Base-by-base conservation (phyloP, 805 yeast species). In the Ogataea paraovalis region DNA sequence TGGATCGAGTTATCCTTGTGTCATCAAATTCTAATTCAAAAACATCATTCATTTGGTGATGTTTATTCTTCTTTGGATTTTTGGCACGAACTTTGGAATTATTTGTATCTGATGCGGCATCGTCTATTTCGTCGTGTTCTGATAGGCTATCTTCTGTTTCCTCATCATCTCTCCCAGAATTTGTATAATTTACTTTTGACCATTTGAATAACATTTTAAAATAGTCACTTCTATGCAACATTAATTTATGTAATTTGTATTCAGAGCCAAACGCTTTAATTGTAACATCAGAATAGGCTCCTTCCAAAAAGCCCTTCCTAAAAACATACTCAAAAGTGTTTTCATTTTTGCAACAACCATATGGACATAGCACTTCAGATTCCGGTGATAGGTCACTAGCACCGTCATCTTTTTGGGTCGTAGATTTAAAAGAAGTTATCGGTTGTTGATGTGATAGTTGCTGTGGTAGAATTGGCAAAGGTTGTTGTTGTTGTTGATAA, bases 221-320 rank as follows among this genome's bases (percentile, higher is more conserved):
- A 52, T 75, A 79, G 0, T 74, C 76, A 47, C 78, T 67, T 46
- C 75, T 65, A 44, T 68, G 69, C 38, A 79, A 60, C 10, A 79
- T 62, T 39, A 79, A 49, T 50, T 67, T 64, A 51, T 79, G 84
- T 2, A 79, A 58, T n/a, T 56, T 57, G 55, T 77, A 79, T 14
- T 61, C 61, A 21, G 64, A 61, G 3, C 68, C 73, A 55, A 79
- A 79, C 1, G 80, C 82, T 47, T 49, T 57, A 9, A 79, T 60
- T 0, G 74, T 66, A 32, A 78, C 74, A 58, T 78, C 82, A 1
- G 76, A 71, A 47, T 76, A 75, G 2, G 66, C 68, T 0, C 80
- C 80, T 36, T 71, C 69, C 6, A 71, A 46, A 50, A 71, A 69
- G 1, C 78, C 80, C 34, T 67, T 58, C 42, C 61, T 61, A 47